Base-by-base conservation (phyloP, 2,329 filamentous ascomycete species). In the Rosellinia necatrix region DNA sequence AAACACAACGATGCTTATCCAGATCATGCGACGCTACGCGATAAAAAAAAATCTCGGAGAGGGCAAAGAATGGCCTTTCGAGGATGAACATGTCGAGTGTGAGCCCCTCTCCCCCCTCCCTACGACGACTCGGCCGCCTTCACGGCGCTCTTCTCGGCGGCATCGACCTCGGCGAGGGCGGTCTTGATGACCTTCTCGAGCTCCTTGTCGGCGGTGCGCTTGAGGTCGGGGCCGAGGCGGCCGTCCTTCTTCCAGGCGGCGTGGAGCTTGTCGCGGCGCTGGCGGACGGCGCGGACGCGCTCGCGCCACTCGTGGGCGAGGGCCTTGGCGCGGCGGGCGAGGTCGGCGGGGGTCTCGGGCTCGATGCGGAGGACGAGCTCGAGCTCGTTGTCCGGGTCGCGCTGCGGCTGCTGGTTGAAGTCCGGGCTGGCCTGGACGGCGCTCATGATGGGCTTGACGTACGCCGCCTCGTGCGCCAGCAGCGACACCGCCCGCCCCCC, bases 341-440 rank as follows among this genome's bases (percentile, higher is more conserved):
- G 66, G 51, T 79, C 81, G 24, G 82, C 81, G 51, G 72, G 75
- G 61, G 71, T 71, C 72, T 82, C 80, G 25, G 75, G 71, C 75
- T 84, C 81, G 51, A 84, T 71, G 65, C 76, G 76, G 58, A 85
- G 74, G 24, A 80, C 65, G 54, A 85, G 77, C 74, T 85, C 82
- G 19, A 85, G 77, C 70, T 82, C 80, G 70, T 84, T 84, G 68
- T 85, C 82, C 41, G 79, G 74, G 67, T 76, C 76, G 17, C 74
- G 74, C 76, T 85, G 83, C 42, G 82, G 81, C 76, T 84, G 81
- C 76, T 84, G 81, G 75, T 84, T 84, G 71, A 81, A 84, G 63
- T 81, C 76, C n/a, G 69, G 66, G 65, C 75, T 78, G 25, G 70
- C 65, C 71, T 83, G 81, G 47, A 84, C 74, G 27, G 81, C 81